Evolutionary conservation across 345 rosid species (phyloP).

Genomic region (Murraya koenigii): DNA sequence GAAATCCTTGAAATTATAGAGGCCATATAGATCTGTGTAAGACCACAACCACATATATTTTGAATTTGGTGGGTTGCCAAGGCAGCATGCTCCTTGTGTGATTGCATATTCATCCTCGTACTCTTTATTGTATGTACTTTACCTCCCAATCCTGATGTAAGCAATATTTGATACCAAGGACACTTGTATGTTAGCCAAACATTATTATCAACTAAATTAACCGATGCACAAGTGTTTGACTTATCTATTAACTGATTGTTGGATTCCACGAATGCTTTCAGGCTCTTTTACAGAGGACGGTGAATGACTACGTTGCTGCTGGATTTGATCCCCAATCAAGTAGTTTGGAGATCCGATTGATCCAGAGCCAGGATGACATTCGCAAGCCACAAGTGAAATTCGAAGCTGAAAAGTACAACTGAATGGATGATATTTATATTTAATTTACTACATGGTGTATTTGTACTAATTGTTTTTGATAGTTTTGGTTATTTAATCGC

Average conservation of each 20-base stretch:
- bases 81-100: background rate
- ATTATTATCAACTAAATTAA: background rate
- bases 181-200: background rate
- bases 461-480: background rate
- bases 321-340: conserved; percentile 67
- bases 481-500: background rate
- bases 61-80: background rate
- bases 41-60: background rate
- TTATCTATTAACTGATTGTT: background rate
- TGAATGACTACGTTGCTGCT: conserved; percentile 58
- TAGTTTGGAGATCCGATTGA: conserved; percentile 86
- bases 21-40: background rate
- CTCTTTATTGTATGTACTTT: no score
- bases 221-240: background rate
- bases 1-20: background rate
- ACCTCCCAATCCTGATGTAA: background rate
- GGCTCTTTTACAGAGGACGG: conserved; percentile 78
- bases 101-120: background rate
- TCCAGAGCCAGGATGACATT: conserved; percentile 92
- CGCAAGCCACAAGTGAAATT: conserved; percentile 61
- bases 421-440: background rate
- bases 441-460: background rate
- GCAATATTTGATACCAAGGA: background rate
- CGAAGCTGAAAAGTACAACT: conserved; percentile 52
- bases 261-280: conserved; percentile 25